A percentile compares a stretch with the other conserved stretches of the same genome.
These are phyloP conservation scores for Erodium moschatum DNA, from an alignment of 441 rosid genomes.

Conservation along the genomic window DNA sequence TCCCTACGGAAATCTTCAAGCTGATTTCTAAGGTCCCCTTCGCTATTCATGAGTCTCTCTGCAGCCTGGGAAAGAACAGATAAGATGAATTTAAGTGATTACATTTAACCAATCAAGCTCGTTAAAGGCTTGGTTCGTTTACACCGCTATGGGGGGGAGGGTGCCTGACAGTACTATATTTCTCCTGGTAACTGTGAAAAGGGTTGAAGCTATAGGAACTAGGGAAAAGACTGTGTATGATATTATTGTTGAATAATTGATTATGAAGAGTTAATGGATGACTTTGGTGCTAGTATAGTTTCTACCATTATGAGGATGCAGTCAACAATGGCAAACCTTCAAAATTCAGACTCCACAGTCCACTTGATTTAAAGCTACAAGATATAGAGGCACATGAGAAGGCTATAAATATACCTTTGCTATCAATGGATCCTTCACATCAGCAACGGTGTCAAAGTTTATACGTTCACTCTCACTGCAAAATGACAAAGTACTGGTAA, in stretches of 20 bases:
- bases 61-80: slow-evolving; percentile 55
- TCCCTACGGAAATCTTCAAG: slow-evolving; percentile 51
- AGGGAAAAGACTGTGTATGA: background rate
- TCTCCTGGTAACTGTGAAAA: background rate
- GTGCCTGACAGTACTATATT: background rate
- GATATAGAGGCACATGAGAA: background rate
- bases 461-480: slow-evolving; percentile 58
- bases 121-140: background rate
- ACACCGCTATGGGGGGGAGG: background rate
- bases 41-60: slow-evolving; percentile 54
- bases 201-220: background rate
- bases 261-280: slow-evolving; percentile 3
- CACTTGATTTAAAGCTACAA: background rate
- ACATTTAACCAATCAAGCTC: background rate
- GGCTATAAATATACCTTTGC: slow-evolving; percentile 40
- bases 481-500: slow-evolving; percentile 5
- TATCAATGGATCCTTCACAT: slow-evolving; percentile 63
- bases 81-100: slow-evolving; percentile 16
- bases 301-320: background rate
- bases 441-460: slow-evolving; percentile 47
- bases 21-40: slow-evolving; percentile 51
- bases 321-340: background rate
- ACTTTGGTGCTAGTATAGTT: slow-evolving; percentile 5
- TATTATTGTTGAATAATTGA: background rate
- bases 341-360: background rate